Conservation (phyloP, 352 stramenopile species). For the Globisporangium canariense region DNA sequence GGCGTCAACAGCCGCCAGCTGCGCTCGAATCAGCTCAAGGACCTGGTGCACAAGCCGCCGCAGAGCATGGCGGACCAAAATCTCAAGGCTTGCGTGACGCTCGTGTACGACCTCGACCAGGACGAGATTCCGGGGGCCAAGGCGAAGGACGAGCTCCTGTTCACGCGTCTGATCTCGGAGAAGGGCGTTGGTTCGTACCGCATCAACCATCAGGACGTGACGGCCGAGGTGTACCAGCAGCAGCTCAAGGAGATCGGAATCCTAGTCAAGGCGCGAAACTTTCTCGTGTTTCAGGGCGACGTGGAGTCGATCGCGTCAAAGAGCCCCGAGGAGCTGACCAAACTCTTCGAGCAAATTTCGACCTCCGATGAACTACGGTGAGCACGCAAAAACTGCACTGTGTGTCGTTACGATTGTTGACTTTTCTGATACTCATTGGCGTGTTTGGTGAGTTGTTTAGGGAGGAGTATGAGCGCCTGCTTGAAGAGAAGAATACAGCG, state of each 20-base stretch:
- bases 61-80: slow-evolving; percentile 42
- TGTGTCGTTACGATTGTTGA: background rate
- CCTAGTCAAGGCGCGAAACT: slow-evolving; percentile 98
- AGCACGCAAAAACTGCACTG: background rate
- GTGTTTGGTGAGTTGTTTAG: slow-evolving; percentile 18
- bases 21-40: slow-evolving; percentile 93
- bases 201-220: slow-evolving; percentile 74
- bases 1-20: slow-evolving; percentile 96
- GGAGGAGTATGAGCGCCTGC: slow-evolving; percentile 76
- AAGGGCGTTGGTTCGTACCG: slow-evolving; percentile 88
- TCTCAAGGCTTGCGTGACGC: slow-evolving; percentile 86
- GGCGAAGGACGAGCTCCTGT: slow-evolving; percentile 78
- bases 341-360: slow-evolving; percentile 97
- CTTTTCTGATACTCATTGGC: background rate
- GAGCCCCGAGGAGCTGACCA: slow-evolving; percentile 93
- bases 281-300: slow-evolving; percentile 99
- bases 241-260: slow-evolving; percentile 96
- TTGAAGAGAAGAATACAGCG: slow-evolving; percentile 90
- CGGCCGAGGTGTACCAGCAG: slow-evolving; percentile 92
- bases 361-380: slow-evolving; percentile 85
- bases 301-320: slow-evolving; percentile 97
- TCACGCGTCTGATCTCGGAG: slow-evolving; percentile 92
- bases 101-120: slow-evolving; percentile 90
- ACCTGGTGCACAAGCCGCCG: slow-evolving; percentile 91
- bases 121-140: slow-evolving; percentile 52